Evolutionary conservation across 1,284 basidiomycete species (phyloP).

Genomic region (Thelephora terrestris): DNA sequence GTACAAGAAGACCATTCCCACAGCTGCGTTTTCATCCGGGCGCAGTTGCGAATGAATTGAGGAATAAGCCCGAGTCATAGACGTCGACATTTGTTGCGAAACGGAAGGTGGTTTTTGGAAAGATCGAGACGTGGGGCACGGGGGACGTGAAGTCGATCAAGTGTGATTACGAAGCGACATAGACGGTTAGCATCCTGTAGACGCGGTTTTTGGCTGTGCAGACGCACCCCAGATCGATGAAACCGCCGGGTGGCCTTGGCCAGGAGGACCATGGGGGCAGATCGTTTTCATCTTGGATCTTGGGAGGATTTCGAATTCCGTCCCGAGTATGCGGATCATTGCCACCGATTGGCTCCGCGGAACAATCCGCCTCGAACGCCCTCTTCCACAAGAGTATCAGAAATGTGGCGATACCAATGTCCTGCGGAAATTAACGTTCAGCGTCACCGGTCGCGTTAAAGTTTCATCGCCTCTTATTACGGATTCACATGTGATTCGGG

Average conservation of each 20-base stretch:
- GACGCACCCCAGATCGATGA: conserved; percentile 70
- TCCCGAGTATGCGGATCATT: too few relatives aligned
- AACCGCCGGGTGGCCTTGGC: conserved; percentile 75
- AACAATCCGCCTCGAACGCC: conserved; percentile 34
- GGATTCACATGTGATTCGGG: not conserved
- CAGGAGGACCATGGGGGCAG: conserved; percentile 51
- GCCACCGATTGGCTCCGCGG: too few relatives aligned
- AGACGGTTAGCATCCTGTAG: not conserved
- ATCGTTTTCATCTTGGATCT: conserved; percentile 16
- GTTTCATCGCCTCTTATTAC: too few relatives aligned
- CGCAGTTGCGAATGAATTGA: not conserved
- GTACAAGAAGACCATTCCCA: conserved; percentile 83
- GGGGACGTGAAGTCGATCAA: not conserved
- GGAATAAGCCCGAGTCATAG: not conserved
- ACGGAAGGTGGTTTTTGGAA: too few relatives aligned
- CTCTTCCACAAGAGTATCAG: conserved; percentile 86
- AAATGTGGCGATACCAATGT: conserved; percentile 89
- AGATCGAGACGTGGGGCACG: not conserved
- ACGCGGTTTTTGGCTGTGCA: too few relatives aligned
- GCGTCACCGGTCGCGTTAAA: not conserved
- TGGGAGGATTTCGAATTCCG: not conserved
- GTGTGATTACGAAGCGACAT: not conserved
- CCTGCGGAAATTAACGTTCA: conserved; percentile 30
- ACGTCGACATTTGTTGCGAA: too few relatives aligned
- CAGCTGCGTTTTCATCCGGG: conserved; percentile 36